Base-by-base conservation (phyloP, 257 asterid genomes). In the Parsonsia alboflavescens region DNA sequence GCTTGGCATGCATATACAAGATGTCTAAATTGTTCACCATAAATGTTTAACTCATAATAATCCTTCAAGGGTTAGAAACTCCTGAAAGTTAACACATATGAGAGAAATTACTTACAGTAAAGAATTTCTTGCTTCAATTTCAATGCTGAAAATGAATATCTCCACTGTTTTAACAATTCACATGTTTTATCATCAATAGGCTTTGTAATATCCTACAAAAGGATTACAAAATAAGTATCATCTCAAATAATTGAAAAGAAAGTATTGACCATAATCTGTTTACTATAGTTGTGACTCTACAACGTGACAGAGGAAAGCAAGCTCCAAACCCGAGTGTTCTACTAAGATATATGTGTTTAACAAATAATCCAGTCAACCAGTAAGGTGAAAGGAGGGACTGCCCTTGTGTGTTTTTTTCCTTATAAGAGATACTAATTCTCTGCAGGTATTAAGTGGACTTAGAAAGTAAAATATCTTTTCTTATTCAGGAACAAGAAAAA, bases 101-200 rank as follows among this genome's bases (percentile, higher is more conserved):
- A 13, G 15, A 41, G 24, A 62, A 52, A 42, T 19, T 24, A 74
- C 97, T 71, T 88, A 93, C 99, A 90, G 78, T 89, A 90, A 68
- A 94, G 88, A 82, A 94, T 89, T 77, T 94, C 97, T 80, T 94
- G 96, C 79, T 92, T 94, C 83, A 90, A 64, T 81, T 88, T 88
- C 85, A 94, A 86, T n/a, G 96, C 97, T 68, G 97, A 89, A 87
- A 90, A 92, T 68, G 96, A 90, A 81, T 64, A 77, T 63, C 93
- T 87, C 98, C 99, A 90, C 77, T 78, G 84, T 88, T 88, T 83
- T 67, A 94, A 91, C 21, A 87, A 80, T 80, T 76, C 87, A 80
- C 97, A 94, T 19, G 86, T 80, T 72, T 87, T 96, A 76, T 92
- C 98, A 62, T 86, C 90, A 0, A 94, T 83, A 73, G 99, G 96